Evolutionary conservation across 1,284 basidiomycete genomes (phyloP).

Genomic region (Malassezia slooffiae): DNA sequence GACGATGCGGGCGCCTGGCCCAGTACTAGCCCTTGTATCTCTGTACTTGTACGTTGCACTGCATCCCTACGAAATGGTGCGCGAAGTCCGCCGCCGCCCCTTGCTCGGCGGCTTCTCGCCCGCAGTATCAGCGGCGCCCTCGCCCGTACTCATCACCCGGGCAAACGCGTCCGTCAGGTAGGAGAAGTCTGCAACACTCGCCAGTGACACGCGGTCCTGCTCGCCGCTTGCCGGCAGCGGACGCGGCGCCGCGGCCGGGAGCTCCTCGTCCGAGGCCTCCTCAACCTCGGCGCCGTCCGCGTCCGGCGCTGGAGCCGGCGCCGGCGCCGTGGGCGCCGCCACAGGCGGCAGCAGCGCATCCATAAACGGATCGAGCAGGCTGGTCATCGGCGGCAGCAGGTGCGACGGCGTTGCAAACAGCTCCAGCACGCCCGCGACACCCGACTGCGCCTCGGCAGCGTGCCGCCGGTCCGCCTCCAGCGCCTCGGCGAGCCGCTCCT

Average conservation of each 20-base stretch:
- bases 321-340: conserved; percentile 53
- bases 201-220: conserved; percentile 13
- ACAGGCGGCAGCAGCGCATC: conserved; percentile 57
- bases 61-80: too few species aligned
- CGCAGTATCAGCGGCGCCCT: too few species aligned
- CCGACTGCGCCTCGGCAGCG: not conserved
- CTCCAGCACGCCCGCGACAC: conserved; percentile 40
- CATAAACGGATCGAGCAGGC: conserved; percentile 64
- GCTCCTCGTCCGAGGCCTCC: conserved; percentile 12
- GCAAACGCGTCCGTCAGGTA: conserved; percentile 14
- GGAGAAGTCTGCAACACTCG: conserved; percentile 47
- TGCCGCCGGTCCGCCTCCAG: conserved; percentile 7
- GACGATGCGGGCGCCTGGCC: too few species aligned
- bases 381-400: conserved; percentile 64
- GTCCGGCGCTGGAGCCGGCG: conserved; percentile 34
- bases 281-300: conserved; percentile 21
- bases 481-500: conserved; percentile 13
- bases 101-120: too few species aligned
- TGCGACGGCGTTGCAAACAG: conserved; percentile 67
- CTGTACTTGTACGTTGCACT: too few species aligned
- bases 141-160: too few species aligned
- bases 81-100: too few species aligned
- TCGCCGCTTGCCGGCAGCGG: too few species aligned
- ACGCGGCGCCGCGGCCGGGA: not conserved
- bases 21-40: too few species aligned